Conservation (phyloP, 768 basidiomycete genomes). For the Steccherinum ochraceum region DNA sequence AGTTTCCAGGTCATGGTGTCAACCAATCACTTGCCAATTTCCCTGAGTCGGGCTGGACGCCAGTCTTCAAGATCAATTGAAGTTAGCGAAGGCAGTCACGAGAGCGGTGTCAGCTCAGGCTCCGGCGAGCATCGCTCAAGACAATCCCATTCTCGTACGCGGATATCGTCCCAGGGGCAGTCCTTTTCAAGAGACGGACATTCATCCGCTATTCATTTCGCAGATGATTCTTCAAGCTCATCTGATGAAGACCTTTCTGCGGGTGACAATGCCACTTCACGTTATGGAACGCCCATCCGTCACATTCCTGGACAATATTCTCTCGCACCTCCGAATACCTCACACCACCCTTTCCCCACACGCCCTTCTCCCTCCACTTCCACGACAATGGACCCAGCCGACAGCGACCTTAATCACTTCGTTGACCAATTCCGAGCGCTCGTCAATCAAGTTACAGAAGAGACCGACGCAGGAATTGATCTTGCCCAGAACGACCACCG, state of each 20-base stretch:
- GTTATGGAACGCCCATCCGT: slow-evolving; percentile 5
- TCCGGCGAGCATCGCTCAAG: slow-evolving; percentile 14
- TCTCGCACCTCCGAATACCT: slow-evolving; percentile 4
- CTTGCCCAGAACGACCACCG: slow-evolving; percentile 25
- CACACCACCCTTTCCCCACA: background rate
- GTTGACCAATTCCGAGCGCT: slow-evolving; percentile 46
- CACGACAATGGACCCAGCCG: slow-evolving; percentile 5
- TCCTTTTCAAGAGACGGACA: slow-evolving; percentile 3
- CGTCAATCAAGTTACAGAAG: slow-evolving; percentile 43
- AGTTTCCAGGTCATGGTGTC: slow-evolving; percentile 17
- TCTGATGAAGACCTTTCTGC: slow-evolving; percentile 6
- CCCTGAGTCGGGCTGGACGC: slow-evolving; percentile 4
- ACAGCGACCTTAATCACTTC: slow-evolving; percentile 36
- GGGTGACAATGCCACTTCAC: background rate
- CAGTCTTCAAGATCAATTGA: slow-evolving; percentile 6
- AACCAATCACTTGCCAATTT: slow-evolving; percentile 11
- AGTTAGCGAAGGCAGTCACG: slow-evolving; percentile 9
- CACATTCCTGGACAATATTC: slow-evolving; percentile 11
- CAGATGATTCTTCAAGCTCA: background rate
- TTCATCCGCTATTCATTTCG: background rate
- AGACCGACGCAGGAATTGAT: slow-evolving; percentile 43
- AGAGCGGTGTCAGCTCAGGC: slow-evolving; percentile 7
- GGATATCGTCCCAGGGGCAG: background rate
- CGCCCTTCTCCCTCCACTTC: slow-evolving; percentile 1
- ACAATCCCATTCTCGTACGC: slow-evolving; percentile 7